A percentile compares a stretch with the other conserved stretches of the same genome.
Conservation (phyloP, 2,329 filamentous ascomycete genomes). For the Aspergillus sp. region DNA sequence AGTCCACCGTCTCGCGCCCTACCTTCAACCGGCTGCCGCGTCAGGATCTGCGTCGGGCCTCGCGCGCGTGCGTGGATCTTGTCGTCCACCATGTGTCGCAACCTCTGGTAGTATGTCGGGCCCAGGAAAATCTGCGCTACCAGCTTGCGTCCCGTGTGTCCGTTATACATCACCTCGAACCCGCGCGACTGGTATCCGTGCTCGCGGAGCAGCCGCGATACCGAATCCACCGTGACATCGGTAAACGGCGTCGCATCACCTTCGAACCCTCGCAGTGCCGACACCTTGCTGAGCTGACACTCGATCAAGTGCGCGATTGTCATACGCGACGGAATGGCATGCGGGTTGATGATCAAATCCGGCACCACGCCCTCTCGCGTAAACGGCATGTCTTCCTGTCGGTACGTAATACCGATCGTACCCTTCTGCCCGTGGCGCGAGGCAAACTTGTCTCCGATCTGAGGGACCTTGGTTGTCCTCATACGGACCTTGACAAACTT, state of each 20-base stretch:
- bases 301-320: constrained; percentile 99
- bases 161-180: constrained; percentile 98
- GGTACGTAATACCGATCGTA: constrained; percentile 96
- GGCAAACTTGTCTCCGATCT: constrained; percentile 98
- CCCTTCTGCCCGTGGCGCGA: constrained; percentile 99
- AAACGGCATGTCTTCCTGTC: constrained; percentile 98
- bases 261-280: constrained; percentile 84
- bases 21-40: constrained; percentile 93
- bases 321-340: constrained; percentile 99
- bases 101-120: constrained; percentile 95
- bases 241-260: constrained; percentile 97
- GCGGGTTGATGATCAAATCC: constrained; percentile 97
- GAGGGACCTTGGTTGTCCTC: constrained; percentile 92
- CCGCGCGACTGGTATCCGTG: constrained; percentile 95
- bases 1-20: constrained; percentile 95
- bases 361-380: constrained; percentile 82
- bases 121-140: constrained; percentile 93
- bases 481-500: constrained; percentile 97
- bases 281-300: constrained; percentile 93
- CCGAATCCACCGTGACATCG: constrained; percentile 88
- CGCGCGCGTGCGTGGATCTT: constrained; percentile 99
- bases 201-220: constrained; percentile 75
- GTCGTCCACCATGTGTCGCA: constrained; percentile 99
- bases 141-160: constrained; percentile 89
- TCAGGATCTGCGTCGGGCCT: constrained; percentile 94